Percentiles rank a stretch among this genome's conserved stretches.
phyloP scores from a whole-genome alignment of 768 basidiomycete genomes.

The Suillus clintonianus region DNA sequence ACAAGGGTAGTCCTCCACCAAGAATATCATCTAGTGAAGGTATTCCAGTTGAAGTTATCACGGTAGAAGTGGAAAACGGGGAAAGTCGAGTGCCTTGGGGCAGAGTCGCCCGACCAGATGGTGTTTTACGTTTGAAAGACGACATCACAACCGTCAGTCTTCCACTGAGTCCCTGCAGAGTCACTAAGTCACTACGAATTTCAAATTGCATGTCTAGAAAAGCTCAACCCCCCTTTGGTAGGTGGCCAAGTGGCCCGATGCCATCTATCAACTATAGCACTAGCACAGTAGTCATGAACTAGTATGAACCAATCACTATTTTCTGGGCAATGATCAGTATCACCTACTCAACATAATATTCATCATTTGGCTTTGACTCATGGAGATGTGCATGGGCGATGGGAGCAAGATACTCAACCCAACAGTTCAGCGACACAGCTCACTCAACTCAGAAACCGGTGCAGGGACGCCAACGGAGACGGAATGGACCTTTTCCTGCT shows the following conservation, averaged over 20 bases:
- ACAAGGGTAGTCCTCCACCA: conserved; percentile 87
- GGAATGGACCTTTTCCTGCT: neutral
- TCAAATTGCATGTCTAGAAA: neutral
- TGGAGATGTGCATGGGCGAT: neutral
- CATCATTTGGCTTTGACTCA: neutral
- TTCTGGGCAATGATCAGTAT: neutral
- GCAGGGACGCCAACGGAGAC: neutral
- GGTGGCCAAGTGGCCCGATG: neutral
- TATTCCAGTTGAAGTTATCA: conserved; percentile 81
- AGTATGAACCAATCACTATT: neutral
- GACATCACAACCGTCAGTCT: conserved; percentile 47
- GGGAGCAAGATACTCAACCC: conserved; percentile 19
- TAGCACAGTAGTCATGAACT: neutral
- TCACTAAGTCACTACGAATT: neutral
- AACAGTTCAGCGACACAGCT: conserved; percentile 28
- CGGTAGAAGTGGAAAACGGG: conserved; percentile 54
- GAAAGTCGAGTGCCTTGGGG: conserved; percentile 60
- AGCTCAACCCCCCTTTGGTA: neutral
- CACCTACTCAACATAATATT: neutral
- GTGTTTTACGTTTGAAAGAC: conserved; percentile 74
- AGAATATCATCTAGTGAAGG: conserved; percentile 94
- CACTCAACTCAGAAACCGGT: conserved; percentile 2
- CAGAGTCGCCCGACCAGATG: conserved; percentile 43
- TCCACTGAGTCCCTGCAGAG: neutral
- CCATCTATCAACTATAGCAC: neutral